phyloP scores from a whole-genome alignment of 495 filamentous ascomycete genomes.

The Bacidia rubella region DNA sequence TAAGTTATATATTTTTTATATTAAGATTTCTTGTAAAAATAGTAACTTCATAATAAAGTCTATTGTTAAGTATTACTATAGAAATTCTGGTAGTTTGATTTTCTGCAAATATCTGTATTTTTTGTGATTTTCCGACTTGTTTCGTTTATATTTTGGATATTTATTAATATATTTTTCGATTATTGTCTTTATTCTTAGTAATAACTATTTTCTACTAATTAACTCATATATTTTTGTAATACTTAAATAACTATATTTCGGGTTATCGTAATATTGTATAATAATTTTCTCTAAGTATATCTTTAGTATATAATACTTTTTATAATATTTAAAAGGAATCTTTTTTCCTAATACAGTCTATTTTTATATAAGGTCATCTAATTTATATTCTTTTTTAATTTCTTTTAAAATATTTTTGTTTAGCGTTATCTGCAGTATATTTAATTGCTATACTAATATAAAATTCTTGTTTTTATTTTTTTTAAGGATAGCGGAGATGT shows the following conservation, averaged over 20 bases:
- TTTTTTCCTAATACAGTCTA: neutral
- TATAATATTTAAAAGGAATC: neutral
- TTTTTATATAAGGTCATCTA: neutral
- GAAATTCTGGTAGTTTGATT: neutral
- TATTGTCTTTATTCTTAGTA: constrained; percentile 2
- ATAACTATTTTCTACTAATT: neutral
- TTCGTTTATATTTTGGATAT: neutral
- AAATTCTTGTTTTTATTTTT: neutral
- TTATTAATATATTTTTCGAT: constrained; percentile 1
- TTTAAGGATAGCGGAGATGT: neutral
- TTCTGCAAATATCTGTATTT: neutral
- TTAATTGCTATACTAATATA: neutral
- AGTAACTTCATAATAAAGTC: constrained; percentile 5
- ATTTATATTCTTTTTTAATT: neutral
- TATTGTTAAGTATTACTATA: neutral
- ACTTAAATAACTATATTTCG: constrained; percentile 3
- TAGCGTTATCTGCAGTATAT: neutral
- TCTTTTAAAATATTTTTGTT: neutral
- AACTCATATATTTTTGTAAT: constrained; percentile 4
- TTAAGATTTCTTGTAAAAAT: constrained; percentile 1
- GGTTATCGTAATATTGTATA: neutral
- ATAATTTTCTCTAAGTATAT: neutral
- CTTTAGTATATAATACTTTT: neutral
- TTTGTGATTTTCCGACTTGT: neutral
- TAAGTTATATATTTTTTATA: constrained; percentile 1